These are phyloP conservation scores for Puccinia polysora DNA, from an alignment of 1,284 basidiomycete genomes.

Conservation along the genomic window DNA sequence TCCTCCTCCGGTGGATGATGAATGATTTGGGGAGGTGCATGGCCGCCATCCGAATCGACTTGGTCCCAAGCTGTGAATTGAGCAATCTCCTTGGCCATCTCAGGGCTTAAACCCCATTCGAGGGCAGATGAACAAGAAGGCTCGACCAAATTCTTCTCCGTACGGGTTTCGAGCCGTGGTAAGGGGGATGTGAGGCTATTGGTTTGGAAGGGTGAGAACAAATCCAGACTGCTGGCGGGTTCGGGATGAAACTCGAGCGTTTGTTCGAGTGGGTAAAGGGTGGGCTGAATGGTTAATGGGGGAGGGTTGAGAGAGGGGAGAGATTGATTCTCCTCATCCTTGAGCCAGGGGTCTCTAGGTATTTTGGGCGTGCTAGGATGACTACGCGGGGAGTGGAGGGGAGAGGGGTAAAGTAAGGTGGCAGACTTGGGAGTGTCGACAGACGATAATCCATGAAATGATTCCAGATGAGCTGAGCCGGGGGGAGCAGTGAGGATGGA, in stretches of 20 bases:
- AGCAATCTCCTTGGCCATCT: constrained; percentile 20
- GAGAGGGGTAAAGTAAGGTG: neutral
- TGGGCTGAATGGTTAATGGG: neutral
- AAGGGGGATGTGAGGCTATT: neutral
- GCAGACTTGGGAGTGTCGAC: neutral
- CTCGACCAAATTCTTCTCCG: neutral
- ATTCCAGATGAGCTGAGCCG: neutral
- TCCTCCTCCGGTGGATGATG: neutral
- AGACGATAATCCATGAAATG: neutral
- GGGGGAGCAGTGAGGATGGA: neutral
- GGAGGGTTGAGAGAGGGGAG: neutral
- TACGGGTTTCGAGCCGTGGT: neutral
- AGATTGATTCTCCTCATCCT: too few relatives aligned
- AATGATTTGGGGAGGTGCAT: constrained; percentile 2
- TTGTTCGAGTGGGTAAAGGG: neutral
- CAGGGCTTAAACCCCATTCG: constrained; percentile 10
- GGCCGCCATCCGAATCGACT: neutral
- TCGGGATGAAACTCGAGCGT: neutral
- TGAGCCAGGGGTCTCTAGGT: neutral
- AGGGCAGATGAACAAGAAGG: constrained; percentile 2
- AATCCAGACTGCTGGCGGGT: neutral
- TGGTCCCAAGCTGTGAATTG: constrained; percentile 17
- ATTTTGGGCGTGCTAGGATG: neutral
- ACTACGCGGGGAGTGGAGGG: neutral
- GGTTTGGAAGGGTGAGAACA: constrained; percentile 1